Evolutionary conservation across 306 rosid species (phyloP).

Genomic region (Ammopiptanthus mongolicus): DNA sequence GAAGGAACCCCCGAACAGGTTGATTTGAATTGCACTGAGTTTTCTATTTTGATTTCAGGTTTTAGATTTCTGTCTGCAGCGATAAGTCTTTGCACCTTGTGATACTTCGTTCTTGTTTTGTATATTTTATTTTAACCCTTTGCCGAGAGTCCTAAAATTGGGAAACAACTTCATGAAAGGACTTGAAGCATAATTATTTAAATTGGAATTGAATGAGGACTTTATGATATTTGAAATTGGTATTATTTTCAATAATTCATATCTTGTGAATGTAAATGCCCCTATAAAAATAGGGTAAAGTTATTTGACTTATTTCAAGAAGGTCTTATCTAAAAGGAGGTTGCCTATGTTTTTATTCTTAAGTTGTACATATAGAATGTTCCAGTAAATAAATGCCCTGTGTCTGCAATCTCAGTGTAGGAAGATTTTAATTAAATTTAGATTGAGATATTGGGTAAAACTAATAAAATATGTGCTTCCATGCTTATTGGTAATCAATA

Average conservation of each 20-base stretch:
- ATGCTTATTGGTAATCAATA: no score
- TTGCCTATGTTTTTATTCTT: background rate
- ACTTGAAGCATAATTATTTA: background rate
- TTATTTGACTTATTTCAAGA: background rate
- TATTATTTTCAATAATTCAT: background rate
- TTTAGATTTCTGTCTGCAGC: constrained; percentile 3
- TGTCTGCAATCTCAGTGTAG: background rate
- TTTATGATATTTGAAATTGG: constrained; percentile 6
- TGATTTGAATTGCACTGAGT: constrained; percentile 23
- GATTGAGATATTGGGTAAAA: background rate
- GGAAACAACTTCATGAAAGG: constrained; percentile 2
- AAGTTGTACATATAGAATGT: background rate
- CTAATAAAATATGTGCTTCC: background rate
- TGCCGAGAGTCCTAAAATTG: background rate
- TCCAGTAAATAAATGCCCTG: background rate
- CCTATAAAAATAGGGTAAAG: background rate
- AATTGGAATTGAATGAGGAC: background rate
- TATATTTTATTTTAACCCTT: background rate
- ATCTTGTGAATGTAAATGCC: background rate
- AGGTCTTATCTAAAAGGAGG: background rate
- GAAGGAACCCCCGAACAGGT: constrained; percentile 97
- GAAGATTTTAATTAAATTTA: background rate
- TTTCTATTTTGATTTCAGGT: constrained; percentile 10
- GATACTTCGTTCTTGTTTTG: background rate
- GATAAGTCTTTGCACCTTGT: background rate